phyloP scores from a whole-genome alignment of 805 yeast species.

The Kodamaea kakaduensis region DNA sequence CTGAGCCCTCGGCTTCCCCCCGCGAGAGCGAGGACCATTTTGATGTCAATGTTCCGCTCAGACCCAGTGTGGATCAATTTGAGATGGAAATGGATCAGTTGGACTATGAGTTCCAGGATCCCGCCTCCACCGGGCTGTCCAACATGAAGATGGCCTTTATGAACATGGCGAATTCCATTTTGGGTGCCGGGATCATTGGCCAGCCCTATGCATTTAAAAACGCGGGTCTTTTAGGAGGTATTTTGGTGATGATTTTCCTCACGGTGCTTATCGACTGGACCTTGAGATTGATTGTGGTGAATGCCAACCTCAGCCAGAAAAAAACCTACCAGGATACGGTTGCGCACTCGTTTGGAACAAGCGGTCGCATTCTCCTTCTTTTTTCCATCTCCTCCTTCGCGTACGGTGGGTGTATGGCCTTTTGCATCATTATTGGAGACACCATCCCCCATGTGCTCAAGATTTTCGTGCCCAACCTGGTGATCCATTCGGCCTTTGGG shows the following conservation, averaged over 20 bases:
- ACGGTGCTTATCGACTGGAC: slow-evolving; percentile 89
- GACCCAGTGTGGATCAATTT: slow-evolving; percentile 6
- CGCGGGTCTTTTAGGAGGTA: slow-evolving; percentile 74
- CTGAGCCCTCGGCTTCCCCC: background rate
- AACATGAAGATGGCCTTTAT: slow-evolving; percentile 81
- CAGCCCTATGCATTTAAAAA: slow-evolving; percentile 85
- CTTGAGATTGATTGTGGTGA: slow-evolving; percentile 67
- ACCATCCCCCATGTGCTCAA: slow-evolving; percentile 86
- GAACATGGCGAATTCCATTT: slow-evolving; percentile 94
- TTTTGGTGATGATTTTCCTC: slow-evolving; percentile 53
- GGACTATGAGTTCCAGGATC: slow-evolving; percentile 6
- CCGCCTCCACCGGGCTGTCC: slow-evolving; percentile 24
- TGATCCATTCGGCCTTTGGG: slow-evolving; percentile 34
- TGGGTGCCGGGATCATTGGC: slow-evolving; percentile 95
- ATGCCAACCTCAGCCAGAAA: slow-evolving; percentile 73
- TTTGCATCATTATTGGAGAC: slow-evolving; percentile 91
- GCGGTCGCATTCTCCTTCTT: slow-evolving; percentile 65
- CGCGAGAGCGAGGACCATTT: background rate
- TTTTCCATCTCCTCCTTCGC: slow-evolving; percentile 85
- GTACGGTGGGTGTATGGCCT: slow-evolving; percentile 91
- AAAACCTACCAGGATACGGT: slow-evolving; percentile 84
- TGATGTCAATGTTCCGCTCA: background rate
- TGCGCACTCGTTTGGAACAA: slow-evolving; percentile 67
- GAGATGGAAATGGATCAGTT: slow-evolving; percentile 8
- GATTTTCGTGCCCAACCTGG: slow-evolving; percentile 52